Percentiles rank a stretch among this genome's conserved stretches.
phyloP scores from a whole-genome alignment of 352 stramenopile genomes.

The Phytophthora pluvialis region DNA sequence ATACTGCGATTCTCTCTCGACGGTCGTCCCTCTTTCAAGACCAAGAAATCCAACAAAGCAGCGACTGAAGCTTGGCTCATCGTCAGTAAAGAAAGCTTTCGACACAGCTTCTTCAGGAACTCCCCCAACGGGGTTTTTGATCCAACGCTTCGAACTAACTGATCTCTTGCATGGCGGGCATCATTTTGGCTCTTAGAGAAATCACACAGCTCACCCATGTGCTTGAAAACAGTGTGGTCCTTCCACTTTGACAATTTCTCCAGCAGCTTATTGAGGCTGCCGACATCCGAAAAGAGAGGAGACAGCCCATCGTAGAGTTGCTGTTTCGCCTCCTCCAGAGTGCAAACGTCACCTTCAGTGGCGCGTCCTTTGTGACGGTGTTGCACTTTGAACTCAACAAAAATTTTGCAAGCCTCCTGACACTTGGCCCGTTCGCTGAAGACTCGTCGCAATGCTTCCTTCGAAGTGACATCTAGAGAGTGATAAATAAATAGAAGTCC shows the following conservation, averaged over 20 bases:
- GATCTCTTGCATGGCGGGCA: constrained; percentile 58
- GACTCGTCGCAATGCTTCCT: constrained; percentile 76
- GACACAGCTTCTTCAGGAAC: constrained; percentile 85
- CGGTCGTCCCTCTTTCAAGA: constrained; percentile 28
- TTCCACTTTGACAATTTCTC: constrained; percentile 77
- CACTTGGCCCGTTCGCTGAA: constrained; percentile 72
- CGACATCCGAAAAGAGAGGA: constrained; percentile 68
- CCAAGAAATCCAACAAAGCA: constrained; percentile 53
- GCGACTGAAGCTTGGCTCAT: constrained; percentile 54
- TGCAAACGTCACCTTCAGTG: constrained; percentile 9
- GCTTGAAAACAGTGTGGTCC: constrained; percentile 81
- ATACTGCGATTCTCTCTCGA: constrained; percentile 60
- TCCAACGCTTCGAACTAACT: constrained; percentile 77
- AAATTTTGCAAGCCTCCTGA: constrained; percentile 34
- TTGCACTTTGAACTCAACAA: constrained; percentile 57
- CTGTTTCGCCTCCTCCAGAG: constrained; percentile 40
- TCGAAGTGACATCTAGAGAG: constrained; percentile 60
- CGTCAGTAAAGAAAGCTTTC: constrained; percentile 76
- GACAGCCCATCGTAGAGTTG: constrained; percentile 46
- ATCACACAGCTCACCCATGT: constrained; percentile 68
- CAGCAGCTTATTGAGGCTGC: constrained; percentile 58
- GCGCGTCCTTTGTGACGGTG: constrained; percentile 39
- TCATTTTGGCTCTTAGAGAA: constrained; percentile 56
- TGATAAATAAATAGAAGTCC: constrained; percentile 80
- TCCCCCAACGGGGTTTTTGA: constrained; percentile 81